These are phyloP conservation scores for Dalbergia cochinchinensis DNA, from an alignment of 306 rosid genomes.

Conservation along the genomic window DNA sequence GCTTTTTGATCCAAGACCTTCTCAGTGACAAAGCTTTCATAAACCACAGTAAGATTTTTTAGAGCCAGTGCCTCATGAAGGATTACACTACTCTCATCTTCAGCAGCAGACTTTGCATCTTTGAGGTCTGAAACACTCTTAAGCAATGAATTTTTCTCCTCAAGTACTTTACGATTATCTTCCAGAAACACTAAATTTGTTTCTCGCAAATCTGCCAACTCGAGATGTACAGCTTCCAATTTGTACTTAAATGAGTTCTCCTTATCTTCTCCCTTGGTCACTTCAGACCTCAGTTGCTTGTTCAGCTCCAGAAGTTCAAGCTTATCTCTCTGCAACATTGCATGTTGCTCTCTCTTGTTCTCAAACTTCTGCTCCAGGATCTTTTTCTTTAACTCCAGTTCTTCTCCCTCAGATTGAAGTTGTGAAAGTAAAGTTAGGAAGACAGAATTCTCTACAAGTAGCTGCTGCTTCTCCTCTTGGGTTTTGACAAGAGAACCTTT, in stretches of 20 bases:
- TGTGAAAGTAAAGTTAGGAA: conserved; percentile 72
- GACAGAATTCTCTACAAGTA: conserved; percentile 77
- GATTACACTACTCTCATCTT: conserved; percentile 63
- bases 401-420: conserved; percentile 63
- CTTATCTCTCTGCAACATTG: conserved; percentile 65
- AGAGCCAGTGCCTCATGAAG: conserved; percentile 72
- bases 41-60: conserved; percentile 61
- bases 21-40: conserved; percentile 68
- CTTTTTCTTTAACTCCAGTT: conserved; percentile 58
- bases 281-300: conserved; percentile 60
- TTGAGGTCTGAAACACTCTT: conserved; percentile 63
- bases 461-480: conserved; percentile 80
- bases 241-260: conserved; percentile 61
- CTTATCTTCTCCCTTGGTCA: conserved; percentile 62
- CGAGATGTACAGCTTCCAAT: conserved; percentile 57
- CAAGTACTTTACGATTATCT: conserved; percentile 65
- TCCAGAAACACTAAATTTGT: conserved; percentile 59
- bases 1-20: conserved; percentile 66
- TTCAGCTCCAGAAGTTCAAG: conserved; percentile 69
- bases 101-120: conserved; percentile 59
- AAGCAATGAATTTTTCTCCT: conserved; percentile 68
- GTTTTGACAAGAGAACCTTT: conserved; percentile 65
- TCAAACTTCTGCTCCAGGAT: conserved; percentile 62
- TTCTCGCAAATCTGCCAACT: conserved; percentile 62
- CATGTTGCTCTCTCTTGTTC: conserved; percentile 53